Evolutionary conservation across 1,139 yeast species (phyloP).

Genomic region (Kodamaea fungicola): DNA sequence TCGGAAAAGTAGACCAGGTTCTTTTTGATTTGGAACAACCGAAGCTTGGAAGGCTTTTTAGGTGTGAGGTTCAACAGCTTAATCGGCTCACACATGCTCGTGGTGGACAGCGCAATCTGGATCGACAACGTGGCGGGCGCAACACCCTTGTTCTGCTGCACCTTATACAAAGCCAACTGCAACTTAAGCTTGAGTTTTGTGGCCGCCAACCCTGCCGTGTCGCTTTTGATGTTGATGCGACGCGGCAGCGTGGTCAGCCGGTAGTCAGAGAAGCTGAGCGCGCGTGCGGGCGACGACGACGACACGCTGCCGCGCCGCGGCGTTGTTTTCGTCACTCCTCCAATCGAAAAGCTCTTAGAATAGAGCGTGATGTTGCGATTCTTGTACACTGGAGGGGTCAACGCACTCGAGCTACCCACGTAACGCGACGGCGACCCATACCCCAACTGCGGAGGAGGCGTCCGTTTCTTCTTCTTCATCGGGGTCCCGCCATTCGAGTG

Average conservation of each 20-base stretch:
- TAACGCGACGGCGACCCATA: slow-evolving; percentile 2
- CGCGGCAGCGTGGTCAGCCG: slow-evolving; percentile 9
- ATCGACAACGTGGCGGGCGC: slow-evolving; percentile 2
- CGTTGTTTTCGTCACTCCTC: slow-evolving; percentile 4
- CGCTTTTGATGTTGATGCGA: slow-evolving; percentile 9
- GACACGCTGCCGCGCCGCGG: slow-evolving; percentile 1
- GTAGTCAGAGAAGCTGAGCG: slow-evolving; percentile 26
- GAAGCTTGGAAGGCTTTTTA: slow-evolving; percentile 17
- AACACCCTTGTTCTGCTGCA: slow-evolving; percentile 24
- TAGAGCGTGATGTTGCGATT: slow-evolving; percentile 4
- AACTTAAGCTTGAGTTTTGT: slow-evolving; percentile 66
- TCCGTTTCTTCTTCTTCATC: slow-evolving; percentile 9
- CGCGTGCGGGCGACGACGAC: slow-evolving; percentile 8
- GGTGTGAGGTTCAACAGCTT: slow-evolving; percentile 12
- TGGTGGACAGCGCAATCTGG: slow-evolving; percentile 1
- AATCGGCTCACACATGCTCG: slow-evolving; percentile 3
- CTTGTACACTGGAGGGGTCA: slow-evolving; percentile 6
- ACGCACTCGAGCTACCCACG: slow-evolving; percentile 4
- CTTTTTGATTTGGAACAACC: slow-evolving; percentile 34
- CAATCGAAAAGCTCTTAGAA: slow-evolving; percentile 6
- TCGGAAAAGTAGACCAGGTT: slow-evolving; percentile 23
- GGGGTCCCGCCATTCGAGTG: slow-evolving; percentile 12
- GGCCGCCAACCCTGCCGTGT: slow-evolving; percentile 39
- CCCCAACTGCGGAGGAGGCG: slow-evolving; percentile 6
- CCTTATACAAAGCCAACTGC: slow-evolving; percentile 75